phyloP scores from a whole-genome alignment of 148 eudicot species.

The Dysphania ambrosioides region DNA sequence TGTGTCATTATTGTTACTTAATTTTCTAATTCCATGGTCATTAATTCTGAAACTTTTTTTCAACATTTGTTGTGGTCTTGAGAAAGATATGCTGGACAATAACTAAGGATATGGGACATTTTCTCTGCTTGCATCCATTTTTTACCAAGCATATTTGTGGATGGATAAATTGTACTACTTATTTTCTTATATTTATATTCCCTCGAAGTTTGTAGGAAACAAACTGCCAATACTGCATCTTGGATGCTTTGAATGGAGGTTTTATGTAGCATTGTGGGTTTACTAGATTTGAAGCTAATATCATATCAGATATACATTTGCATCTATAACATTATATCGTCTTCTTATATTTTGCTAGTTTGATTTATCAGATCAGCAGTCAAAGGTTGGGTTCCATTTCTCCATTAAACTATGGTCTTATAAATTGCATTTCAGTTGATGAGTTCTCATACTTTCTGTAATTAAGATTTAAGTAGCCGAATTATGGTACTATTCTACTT shows the following conservation, averaged over 20 bases:
- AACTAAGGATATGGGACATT: not conserved
- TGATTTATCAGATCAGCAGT: too few species aligned
- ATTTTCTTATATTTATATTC: not conserved
- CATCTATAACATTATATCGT: too few species aligned
- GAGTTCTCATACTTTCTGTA: too few species aligned
- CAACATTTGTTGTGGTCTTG: not conserved
- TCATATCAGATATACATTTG: too few species aligned
- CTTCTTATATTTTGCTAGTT: too few species aligned
- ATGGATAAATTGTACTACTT: not conserved
- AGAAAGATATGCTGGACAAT: not conserved
- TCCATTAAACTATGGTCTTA: too few species aligned
- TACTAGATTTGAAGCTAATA: not conserved
- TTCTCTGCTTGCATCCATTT: not conserved
- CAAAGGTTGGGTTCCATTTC: too few species aligned
- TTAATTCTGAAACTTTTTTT: not conserved
- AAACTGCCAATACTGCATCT: not conserved
- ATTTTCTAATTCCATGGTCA: not conserved
- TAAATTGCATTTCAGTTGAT: too few species aligned
- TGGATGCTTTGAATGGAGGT: not conserved
- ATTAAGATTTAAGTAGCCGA: too few species aligned
- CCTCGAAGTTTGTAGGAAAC: not conserved
- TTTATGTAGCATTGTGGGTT: not conserved
- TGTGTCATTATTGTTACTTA: not conserved
- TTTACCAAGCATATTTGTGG: not conserved
- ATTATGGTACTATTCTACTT: too few species aligned